Percentiles rank a stretch among this genome's conserved stretches.
These are phyloP conservation scores for Boletus pseudo-olivaceus DNA, from an alignment of 768 basidiomycete genomes.

Conservation along the genomic window DNA sequence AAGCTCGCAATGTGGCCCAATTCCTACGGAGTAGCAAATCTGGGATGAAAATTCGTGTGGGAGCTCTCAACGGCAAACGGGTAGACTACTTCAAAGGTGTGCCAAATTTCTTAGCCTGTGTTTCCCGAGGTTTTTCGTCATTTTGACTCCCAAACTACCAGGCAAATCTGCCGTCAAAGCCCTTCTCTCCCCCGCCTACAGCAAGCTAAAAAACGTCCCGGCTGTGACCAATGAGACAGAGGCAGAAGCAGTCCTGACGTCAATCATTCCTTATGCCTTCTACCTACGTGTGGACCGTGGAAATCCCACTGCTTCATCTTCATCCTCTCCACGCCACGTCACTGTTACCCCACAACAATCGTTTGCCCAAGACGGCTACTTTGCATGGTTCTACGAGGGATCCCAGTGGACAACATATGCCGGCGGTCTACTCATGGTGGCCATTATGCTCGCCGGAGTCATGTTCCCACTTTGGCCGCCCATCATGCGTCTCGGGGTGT, in stretches of 20 bases:
- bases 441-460: conserved; percentile 90
- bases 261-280: conserved; percentile 80
- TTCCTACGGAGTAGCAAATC: conserved; percentile 84
- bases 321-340: conserved; percentile 70
- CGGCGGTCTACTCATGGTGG: conserved; percentile 88
- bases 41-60: conserved; percentile 85
- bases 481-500: conserved; percentile 88
- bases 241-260: conserved; percentile 62
- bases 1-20: conserved; percentile 77
- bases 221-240: conserved; percentile 72
- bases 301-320: conserved; percentile 42
- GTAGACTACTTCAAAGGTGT: conserved; percentile 98
- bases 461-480: conserved; percentile 99
- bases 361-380: conserved; percentile 80
- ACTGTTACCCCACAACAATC: conserved; percentile 72
- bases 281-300: conserved; percentile 90
- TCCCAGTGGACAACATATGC: conserved; percentile 92
- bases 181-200: conserved; percentile 87
- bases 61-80: conserved; percentile 90
- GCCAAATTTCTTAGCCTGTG: conserved; percentile 5
- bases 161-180: conserved; percentile 94
- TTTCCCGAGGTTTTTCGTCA: neutral
- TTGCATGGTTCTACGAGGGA: conserved; percentile 96
- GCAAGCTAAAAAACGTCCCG: conserved; percentile 78
- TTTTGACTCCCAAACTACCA: conserved; percentile 29